Percentiles rank a stretch among this genome's conserved stretches.
Evolutionary conservation across 1,284 basidiomycete species (phyloP).

Genomic region (Leccinum insolens): DNA sequence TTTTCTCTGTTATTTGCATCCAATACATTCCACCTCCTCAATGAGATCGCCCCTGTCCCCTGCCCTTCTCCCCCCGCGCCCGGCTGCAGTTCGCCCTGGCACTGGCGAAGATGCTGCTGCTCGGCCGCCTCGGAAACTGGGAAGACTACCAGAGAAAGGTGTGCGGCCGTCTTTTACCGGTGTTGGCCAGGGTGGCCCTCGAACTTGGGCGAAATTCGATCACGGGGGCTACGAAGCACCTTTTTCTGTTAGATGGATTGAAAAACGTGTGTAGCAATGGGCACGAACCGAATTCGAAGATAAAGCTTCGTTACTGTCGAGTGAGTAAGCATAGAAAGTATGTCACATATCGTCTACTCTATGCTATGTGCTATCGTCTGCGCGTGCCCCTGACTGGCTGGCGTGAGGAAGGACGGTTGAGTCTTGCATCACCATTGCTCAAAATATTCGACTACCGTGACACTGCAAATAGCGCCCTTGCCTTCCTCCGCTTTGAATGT

Average conservation of each 20-base stretch:
- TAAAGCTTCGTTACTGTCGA: too few relatives aligned
- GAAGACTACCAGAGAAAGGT: too few relatives aligned
- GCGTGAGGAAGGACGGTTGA: too few relatives aligned
- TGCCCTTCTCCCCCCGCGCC: constrained; percentile 49
- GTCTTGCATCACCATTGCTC: constrained; percentile 4
- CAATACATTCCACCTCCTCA: constrained; percentile 84
- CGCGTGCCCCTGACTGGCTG: background rate
- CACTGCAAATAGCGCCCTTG: constrained; percentile 16
- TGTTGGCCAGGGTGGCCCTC: too few relatives aligned
- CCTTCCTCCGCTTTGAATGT: constrained; percentile 10
- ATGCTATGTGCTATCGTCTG: constrained; percentile 38
- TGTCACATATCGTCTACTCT: constrained; percentile 37
- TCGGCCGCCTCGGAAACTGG: constrained; percentile 74
- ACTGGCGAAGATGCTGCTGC: constrained; percentile 75
- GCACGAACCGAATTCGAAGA: too few relatives aligned
- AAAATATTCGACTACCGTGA: constrained; percentile 19
- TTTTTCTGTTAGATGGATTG: constrained; percentile 6
- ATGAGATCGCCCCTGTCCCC: constrained; percentile 76
- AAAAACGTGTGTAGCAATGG: constrained; percentile 36
- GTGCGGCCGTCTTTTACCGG: too few relatives aligned
- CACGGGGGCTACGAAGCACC: too few relatives aligned
- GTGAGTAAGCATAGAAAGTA: constrained; percentile 22
- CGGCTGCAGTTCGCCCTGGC: constrained; percentile 69
- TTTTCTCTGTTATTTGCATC: background rate
- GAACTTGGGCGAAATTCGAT: too few relatives aligned